Percentiles rank a stretch among this genome's conserved stretches.
Conservation (phyloP, 2,329 filamentous ascomycete genomes). For the Pseudogymnoascus sp. region DNA sequence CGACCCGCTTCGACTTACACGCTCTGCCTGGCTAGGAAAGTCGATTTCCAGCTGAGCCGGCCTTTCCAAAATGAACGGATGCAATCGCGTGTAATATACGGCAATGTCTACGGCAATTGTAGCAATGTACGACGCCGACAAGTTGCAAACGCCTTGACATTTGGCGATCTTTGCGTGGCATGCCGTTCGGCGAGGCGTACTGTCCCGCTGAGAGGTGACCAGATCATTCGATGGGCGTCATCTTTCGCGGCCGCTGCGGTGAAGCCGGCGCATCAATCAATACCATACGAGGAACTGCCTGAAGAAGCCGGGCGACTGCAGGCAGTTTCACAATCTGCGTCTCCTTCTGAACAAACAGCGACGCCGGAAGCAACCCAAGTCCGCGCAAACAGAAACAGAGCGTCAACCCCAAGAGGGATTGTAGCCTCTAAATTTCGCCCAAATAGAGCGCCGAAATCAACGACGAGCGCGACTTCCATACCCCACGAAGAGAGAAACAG, state of each 20-base stretch:
- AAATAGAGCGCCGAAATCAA: not conserved
- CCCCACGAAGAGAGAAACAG: not conserved
- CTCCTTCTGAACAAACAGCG: not conserved
- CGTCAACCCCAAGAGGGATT: not conserved
- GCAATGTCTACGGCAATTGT: slow-evolving; percentile 14
- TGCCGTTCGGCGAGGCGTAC: not conserved
- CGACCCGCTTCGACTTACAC: not conserved
- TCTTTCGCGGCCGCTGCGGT: not conserved
- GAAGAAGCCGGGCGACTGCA: not conserved
- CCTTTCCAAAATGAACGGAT: slow-evolving; percentile 28
- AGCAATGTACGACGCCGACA: slow-evolving; percentile 1
- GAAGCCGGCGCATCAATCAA: not conserved
- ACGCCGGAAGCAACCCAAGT: not conserved
- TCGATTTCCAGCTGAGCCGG: not conserved
- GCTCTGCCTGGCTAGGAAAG: not conserved
- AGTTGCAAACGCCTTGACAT: not conserved
- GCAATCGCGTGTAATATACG: slow-evolving; percentile 26
- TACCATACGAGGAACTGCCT: not conserved
- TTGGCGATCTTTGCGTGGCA: not conserved
- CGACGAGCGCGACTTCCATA: not conserved
- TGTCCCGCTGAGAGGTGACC: not conserved
- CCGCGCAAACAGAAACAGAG: not conserved
- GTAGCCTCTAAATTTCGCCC: not conserved
- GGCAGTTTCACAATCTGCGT: not conserved
- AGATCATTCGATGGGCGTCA: not conserved